Evolutionary conservation across 2,329 filamentous ascomycete genomes (phyloP).

Genomic region (Lachnellula occidentalis): DNA sequence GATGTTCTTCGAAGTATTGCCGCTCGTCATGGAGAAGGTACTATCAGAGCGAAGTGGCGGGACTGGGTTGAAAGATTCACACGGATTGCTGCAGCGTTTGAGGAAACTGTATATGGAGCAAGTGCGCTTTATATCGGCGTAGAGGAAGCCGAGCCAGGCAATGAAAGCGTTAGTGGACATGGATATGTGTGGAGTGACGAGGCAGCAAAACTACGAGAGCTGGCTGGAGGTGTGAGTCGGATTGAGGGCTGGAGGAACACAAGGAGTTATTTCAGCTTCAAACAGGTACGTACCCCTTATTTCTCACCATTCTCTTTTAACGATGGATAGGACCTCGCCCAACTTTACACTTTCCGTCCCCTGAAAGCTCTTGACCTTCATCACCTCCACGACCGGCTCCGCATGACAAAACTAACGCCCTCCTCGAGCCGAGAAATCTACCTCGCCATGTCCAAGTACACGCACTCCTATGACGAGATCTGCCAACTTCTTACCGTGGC

Average conservation of each 20-base stretch:
- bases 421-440: constrained; percentile 80
- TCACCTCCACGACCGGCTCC: constrained; percentile 87
- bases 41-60: constrained; percentile 86
- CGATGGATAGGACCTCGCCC: constrained; percentile 53
- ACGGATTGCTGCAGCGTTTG: constrained; percentile 85
- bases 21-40: constrained; percentile 81
- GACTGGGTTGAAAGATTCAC: constrained; percentile 95
- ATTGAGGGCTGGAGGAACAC: constrained; percentile 98
- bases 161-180: constrained; percentile 65
- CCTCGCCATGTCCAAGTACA: constrained; percentile 67
- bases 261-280: constrained; percentile 90
- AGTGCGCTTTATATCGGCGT: constrained; percentile 82
- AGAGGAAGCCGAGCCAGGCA: constrained; percentile 58
- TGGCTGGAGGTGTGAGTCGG: constrained; percentile 84
- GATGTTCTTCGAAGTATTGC: constrained; percentile 78
- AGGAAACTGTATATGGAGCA: constrained; percentile 91
- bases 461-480: constrained; percentile 78
- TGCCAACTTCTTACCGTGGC: constrained; percentile 77
- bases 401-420: constrained; percentile 72
- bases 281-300: constrained; percentile 58
- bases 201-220: constrained; percentile 70
- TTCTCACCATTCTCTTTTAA: constrained; percentile 24
- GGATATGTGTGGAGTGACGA: constrained; percentile 96
- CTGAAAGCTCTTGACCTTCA: constrained; percentile 80
- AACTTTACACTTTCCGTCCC: constrained; percentile 58